phyloP scores from a whole-genome alignment of 108 stramenopile species.

The Skeletonema menzelii region DNA sequence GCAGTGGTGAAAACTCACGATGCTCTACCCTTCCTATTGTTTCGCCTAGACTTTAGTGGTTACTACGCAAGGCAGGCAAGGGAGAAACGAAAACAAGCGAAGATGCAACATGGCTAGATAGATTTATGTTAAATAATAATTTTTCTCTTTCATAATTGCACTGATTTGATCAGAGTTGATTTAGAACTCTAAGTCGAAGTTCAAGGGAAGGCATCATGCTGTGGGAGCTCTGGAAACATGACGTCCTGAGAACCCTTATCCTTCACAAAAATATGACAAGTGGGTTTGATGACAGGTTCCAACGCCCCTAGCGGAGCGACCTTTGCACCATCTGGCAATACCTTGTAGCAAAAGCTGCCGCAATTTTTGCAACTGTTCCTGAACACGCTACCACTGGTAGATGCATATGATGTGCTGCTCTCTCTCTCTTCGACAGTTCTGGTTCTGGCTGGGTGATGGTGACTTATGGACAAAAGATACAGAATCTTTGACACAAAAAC shows the following conservation, averaged over 20 bases:
- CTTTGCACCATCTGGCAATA: conserved; percentile 9
- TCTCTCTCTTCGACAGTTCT: too few species aligned
- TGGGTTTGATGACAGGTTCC: conserved; percentile 32
- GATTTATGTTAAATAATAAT: background rate
- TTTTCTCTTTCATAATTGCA: background rate
- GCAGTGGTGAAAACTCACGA: conserved; percentile 44
- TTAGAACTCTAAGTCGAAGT: background rate
- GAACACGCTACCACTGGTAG: conserved; percentile 18
- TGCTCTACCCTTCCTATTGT: conserved; percentile 72
- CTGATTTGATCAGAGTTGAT: background rate
- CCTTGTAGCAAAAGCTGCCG: conserved; percentile 48
- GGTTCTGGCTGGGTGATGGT: too few species aligned
- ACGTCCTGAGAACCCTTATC: conserved; percentile 49
- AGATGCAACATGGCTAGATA: background rate
- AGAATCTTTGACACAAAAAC: background rate
- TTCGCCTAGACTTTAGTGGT: conserved; percentile 83
- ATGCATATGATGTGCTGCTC: conserved; percentile 37
- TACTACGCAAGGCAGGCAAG: conserved; percentile 60
- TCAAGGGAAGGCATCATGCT: conserved; percentile 46
- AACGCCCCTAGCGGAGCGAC: conserved; percentile 46
- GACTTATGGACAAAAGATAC: too few species aligned
- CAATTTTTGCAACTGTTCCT: conserved; percentile 41
- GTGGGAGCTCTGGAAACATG: conserved; percentile 44
- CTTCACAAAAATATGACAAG: conserved; percentile 50
- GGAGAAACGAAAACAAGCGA: conserved; percentile 11